Base-by-base conservation (phyloP, 805 yeast genomes). In the Wickerhamiella lipophila region DNA sequence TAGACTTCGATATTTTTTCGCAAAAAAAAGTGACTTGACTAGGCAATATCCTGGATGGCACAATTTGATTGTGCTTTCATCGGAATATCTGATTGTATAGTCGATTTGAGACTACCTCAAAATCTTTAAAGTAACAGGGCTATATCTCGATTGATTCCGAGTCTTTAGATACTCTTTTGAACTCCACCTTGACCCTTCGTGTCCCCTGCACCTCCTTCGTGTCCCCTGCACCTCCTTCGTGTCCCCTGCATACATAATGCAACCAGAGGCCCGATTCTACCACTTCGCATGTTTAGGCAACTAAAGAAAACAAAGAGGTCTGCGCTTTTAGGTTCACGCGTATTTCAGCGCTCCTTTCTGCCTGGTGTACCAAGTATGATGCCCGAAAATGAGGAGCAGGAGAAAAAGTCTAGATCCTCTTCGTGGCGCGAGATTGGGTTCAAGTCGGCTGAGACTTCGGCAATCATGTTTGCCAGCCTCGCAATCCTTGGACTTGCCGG, bases 401-500 rank as follows among this genome's bases (percentile, higher is more conserved):
- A 42, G 12, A 26, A 45, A 13, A 36, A 32, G 19, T 21, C 38
- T 21, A 23, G 23, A 12, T n/a, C 23, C 3, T n/a, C 23, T 26
- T 40, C 50, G 49, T 43, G 50, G 42, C 48, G 51, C 11, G 50
- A 40, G 6, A 52, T 55, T 7, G 25, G 44, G 30, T 22, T 54
- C 38, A 55, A 51, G 46, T 56, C 57, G 12, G 49, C 49, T 11
- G 92, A 83, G 59, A 78, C 92, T 0, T 78, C 79, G 0, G 78
- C 83, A 2, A 77, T 83, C 41, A 82, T 88, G 15, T 67, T 82
- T 42, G 77, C 84, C 13, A 79, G 88, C 2, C 63, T 83, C 30
- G 70, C 77, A 2, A 76, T 83, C 32, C 68, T 84, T 15, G 89
- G 83, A 0, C 64, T 77, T 1, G 82, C 89, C 2, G 94, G 94